phyloP scores from a whole-genome alignment of 2,329 filamentous ascomycete genomes.

The Aspergillus uvarum region DNA sequence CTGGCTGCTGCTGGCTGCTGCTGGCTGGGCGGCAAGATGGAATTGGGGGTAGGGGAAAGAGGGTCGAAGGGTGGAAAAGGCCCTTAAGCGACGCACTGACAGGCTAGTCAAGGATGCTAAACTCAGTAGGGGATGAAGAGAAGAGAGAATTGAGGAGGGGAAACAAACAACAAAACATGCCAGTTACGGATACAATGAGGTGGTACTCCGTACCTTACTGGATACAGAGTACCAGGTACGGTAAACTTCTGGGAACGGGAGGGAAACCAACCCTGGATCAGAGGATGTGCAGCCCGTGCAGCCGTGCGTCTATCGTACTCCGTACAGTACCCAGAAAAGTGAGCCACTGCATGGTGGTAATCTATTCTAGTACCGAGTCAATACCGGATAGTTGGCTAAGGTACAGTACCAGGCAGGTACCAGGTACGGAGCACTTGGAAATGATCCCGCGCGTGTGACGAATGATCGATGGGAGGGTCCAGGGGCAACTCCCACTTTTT shows the following conservation, averaged over 20 bases:
- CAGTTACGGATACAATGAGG: not conserved
- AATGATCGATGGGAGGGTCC: conserved; percentile 11
- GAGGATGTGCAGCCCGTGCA: not conserved
- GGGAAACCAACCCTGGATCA: conserved; percentile 18
- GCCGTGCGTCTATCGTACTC: no score
- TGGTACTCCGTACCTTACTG: no score
- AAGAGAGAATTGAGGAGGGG: no score
- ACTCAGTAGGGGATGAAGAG: not conserved
- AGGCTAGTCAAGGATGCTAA: not conserved
- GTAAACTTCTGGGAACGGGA: conserved; percentile 16
- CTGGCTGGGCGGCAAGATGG: not conserved
- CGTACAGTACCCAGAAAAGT: no score
- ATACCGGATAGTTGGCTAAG: no score
- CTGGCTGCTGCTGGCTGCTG: not conserved
- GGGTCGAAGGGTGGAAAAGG: conserved; percentile 14
- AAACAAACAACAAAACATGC: conserved; percentile 3
- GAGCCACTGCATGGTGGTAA: conserved; percentile 4
- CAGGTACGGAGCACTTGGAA: not conserved
- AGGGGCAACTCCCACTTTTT: conserved; percentile 15
- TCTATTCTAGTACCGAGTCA: conserved; percentile 14
- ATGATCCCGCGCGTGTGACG: conserved; percentile 2
- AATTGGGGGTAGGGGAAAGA: conserved; percentile 6
- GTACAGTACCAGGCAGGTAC: no score
- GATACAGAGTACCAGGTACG: no score
- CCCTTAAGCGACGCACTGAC: conserved; percentile 11